phyloP scores from a whole-genome alignment of 495 filamentous ascomycete genomes.

The Elasticomyces elasticus region DNA sequence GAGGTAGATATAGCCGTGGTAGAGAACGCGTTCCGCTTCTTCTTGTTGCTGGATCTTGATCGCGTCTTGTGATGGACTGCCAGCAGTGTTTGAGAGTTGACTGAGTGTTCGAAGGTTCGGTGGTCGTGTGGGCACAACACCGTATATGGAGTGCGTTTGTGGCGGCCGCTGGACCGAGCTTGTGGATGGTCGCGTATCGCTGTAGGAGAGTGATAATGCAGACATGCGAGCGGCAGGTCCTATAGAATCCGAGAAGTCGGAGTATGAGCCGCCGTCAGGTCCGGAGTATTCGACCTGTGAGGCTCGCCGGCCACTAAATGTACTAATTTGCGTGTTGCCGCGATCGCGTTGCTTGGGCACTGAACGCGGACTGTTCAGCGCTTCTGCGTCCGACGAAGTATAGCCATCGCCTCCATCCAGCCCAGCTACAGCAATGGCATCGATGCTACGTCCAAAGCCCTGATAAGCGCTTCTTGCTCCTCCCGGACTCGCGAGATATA shows the following conservation, averaged over 20 bases:
- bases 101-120: constrained; percentile 40
- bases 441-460: constrained; percentile 31
- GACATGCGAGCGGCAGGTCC: constrained; percentile 36
- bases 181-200: constrained; percentile 19
- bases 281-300: constrained; percentile 69
- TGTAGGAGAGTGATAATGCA: constrained; percentile 31
- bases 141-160: constrained; percentile 17
- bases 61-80: constrained; percentile 12
- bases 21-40: constrained; percentile 63
- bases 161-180: constrained; percentile 14
- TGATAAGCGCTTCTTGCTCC: constrained; percentile 30
- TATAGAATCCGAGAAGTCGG: constrained; percentile 71
- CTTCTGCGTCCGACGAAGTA: constrained; percentile 54
- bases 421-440: constrained; percentile 12
- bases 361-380: not conserved
- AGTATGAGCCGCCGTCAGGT: constrained; percentile 77
- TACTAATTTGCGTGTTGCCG: constrained; percentile 4
- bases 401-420: constrained; percentile 41
- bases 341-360: constrained; percentile 9
- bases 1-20: constrained; percentile 82
- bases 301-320: constrained; percentile 25
- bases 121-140: constrained; percentile 14
- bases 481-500: constrained; percentile 55
- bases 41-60: not conserved
- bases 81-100: constrained; percentile 45